Base-by-base conservation (phyloP, 2,329 filamentous ascomycete species). In the Stachybotrys elegans region DNA sequence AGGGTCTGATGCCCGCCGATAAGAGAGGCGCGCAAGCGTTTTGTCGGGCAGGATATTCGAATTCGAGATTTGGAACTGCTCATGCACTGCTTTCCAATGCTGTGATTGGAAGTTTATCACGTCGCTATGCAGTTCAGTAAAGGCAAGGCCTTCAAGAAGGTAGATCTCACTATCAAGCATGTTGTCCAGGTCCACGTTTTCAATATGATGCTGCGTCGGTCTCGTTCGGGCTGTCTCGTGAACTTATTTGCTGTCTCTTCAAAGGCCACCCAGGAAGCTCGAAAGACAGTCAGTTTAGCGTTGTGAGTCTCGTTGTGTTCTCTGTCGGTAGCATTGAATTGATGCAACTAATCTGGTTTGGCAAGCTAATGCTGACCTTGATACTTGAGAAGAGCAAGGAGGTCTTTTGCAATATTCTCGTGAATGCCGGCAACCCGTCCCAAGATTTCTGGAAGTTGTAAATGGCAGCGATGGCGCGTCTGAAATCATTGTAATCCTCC, bases 1-100 rank as follows among this genome's bases (percentile, higher is more conserved):
- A 6, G 44, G 17, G 37, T 63, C 57, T 29, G 65, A 65, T 3
- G 59, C 57, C 3, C 63, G 61, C 5, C 68, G 47, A 51, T 68
- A 69, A 9, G 68, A 70, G 8, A 69, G 50, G 5, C 21, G 37
- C 41, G 29, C n/a, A 32, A 59, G 47, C 1, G 37, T 54, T 22
- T 53, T 32, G 21, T 51, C 43, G 14, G 53, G 42, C 16, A 48
- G 39, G 11, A 51, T 17, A 11, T 20, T 6, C 14, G 17, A 14
- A 4, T 22, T 23, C 4, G 7, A n/a, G n/a, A 4, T 19, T 39
- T n/a, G 38, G 32, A 54, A 51, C 6, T 52, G 17, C 20, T 45
- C 39, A 8, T 20, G 51, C 31, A 67, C 47, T 3, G 2, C 19
- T 4, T 50, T 38, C 5, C 50, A 55, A 44, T 61, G 44, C 9